Evolutionary conservation across 169 alveolate species (phyloP).

Genomic region (Cryptosporidium baileyi): DNA sequence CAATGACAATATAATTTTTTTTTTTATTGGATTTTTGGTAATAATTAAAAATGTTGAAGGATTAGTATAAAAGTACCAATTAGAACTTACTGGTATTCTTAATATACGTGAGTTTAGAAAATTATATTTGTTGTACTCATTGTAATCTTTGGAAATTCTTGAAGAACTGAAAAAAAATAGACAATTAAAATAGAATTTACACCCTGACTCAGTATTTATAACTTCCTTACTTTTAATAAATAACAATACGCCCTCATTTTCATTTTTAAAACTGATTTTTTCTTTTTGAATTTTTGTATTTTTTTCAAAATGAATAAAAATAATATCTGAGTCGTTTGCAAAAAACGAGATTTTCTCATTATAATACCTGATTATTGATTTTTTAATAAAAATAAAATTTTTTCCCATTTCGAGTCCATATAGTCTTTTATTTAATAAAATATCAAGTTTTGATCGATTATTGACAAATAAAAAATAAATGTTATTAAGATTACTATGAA

Average conservation of each 20-base stretch:
- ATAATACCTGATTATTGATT: not conserved
- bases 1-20: not conserved
- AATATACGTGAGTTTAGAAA: not conserved
- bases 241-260: not conserved
- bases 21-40: not conserved
- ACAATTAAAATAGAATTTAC: constrained; percentile 9
- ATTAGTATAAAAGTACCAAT: constrained; percentile 6
- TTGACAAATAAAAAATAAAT: constrained; percentile 13
- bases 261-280: not conserved
- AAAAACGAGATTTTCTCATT: not conserved
- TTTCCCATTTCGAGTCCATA: too few species aligned
- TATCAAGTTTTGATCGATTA: too few species aligned
- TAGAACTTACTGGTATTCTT: not conserved
- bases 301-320: constrained; percentile 8
- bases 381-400: constrained; percentile 5
- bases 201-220: not conserved
- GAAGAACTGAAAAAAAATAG: constrained; percentile 11
- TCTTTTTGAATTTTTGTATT: not conserved
- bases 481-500: not conserved
- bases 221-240: constrained; percentile 2
- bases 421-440: too few species aligned
- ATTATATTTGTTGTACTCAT: not conserved
- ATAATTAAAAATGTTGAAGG: constrained; percentile 6
- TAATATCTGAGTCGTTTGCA: constrained; percentile 15
- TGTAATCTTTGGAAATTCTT: not conserved